Conservation (phyloP, 176 grass and related monocot species). For the Avena eriantha region DNA sequence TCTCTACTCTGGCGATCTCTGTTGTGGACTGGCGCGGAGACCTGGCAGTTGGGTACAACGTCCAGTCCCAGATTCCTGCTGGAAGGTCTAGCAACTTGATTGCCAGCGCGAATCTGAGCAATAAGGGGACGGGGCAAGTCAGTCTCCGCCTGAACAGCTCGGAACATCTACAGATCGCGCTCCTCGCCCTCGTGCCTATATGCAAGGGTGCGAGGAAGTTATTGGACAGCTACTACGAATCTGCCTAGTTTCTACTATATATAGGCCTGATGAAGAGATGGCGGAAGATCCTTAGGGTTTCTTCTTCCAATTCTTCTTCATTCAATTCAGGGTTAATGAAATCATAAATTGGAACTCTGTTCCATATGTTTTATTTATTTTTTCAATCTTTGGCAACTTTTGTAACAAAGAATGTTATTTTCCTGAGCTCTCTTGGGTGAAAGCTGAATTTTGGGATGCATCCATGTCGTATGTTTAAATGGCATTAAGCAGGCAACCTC, state of each 20-base stretch:
- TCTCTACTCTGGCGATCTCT: constrained; percentile 75
- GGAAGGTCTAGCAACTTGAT: constrained; percentile 81
- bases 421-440: neutral
- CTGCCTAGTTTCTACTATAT: constrained; percentile 6
- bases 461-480: constrained; percentile 12
- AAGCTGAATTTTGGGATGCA: constrained; percentile 24
- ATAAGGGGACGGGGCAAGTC: constrained; percentile 81
- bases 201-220: constrained; percentile 60
- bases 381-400: constrained; percentile 37
- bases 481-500: neutral
- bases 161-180: constrained; percentile 78
- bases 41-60: constrained; percentile 77
- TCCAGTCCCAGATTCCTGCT: constrained; percentile 79
- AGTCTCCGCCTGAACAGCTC: constrained; percentile 91
- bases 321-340: neutral
- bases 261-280: constrained; percentile 9
- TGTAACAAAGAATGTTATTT: constrained; percentile 32
- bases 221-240: constrained; percentile 47
- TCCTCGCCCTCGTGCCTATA: constrained; percentile 81
- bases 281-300: constrained; percentile 2
- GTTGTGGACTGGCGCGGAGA: constrained; percentile 93
- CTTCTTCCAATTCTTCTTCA: too few relatives aligned
- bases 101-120: constrained; percentile 74
- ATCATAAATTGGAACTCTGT: constrained; percentile 47
- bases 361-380: constrained; percentile 35